Base-by-base conservation (phyloP, 169 alveolate genomes). In the Babesia divergens region DNA sequence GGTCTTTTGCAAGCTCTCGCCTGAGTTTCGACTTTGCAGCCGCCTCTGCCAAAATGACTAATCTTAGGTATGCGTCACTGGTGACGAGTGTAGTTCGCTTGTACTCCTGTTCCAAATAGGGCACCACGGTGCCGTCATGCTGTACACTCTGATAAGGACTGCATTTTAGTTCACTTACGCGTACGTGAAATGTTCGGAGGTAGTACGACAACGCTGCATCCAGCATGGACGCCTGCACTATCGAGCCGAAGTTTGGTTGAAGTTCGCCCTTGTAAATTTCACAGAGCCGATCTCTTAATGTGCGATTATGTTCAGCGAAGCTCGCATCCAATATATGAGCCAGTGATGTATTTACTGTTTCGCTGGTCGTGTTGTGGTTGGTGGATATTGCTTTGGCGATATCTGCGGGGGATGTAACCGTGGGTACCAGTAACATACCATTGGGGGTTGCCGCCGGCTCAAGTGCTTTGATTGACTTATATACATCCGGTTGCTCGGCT, bases 131-230 rank as follows among this genome's bases (percentile, higher is more conserved):
- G 2, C 47, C 72, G 35, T 44, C 60, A 22, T 0, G 34, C 72
- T 62, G 59, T 20, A 13, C 2, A 26, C 24, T 28, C 47, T 6
- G 13, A 29, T 26, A 6, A 7, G 6, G 31, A 6, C 1, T 0
- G 20, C 24, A 26, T 4, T 5, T 2, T 0, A 16, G n/a, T n/a
- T n/a, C 0, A 62, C 72, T 43, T 62, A 44, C 72, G 2, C 26
- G 6, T 29, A 62, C 3, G 20, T 62, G 35, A 16, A 20, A 16
- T 5, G 72, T 47, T 3, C 72, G 38, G 24, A 62, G 60, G 28
- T n/a, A 20, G 26, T 31, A 62, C 60, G 72, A 14, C 34, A 62
- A 50, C 3, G 59, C 46, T 1, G 72, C 72, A 32, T 62, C 72
- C 40, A 62, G 7, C 72, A 62, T 46, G 28, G 60, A 44, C 3